Conservation (phyloP, 805 yeast species). For the Tetrapisispora phaffii region DNA sequence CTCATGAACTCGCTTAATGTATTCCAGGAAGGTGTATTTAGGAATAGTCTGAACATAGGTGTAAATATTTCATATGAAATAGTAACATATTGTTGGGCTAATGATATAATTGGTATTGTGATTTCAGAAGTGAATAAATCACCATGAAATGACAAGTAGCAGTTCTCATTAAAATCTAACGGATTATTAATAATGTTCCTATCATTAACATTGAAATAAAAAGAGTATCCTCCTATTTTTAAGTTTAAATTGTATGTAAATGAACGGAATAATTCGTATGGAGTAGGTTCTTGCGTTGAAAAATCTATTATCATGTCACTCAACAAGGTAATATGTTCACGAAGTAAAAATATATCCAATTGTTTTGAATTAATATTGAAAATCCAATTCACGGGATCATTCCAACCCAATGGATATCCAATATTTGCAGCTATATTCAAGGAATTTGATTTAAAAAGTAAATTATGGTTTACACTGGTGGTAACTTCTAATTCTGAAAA, state of each 20-base stretch:
- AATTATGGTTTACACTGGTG: slow-evolving; percentile 83
- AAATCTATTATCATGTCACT: slow-evolving; percentile 72
- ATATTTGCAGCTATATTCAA: slow-evolving; percentile 48
- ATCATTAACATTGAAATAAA: slow-evolving; percentile 76
- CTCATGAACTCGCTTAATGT: slow-evolving; percentile 65
- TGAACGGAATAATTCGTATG: slow-evolving; percentile 73
- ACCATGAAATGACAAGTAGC: slow-evolving; percentile 67
- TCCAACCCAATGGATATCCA: slow-evolving; percentile 75
- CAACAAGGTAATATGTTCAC: slow-evolving; percentile 72
- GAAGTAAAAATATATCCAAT: slow-evolving; percentile 51
- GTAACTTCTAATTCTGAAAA: slow-evolving; percentile 53
- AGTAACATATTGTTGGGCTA: slow-evolving; percentile 42
- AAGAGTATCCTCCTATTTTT: slow-evolving; percentile 45
- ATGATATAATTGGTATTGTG: slow-evolving; percentile 49
- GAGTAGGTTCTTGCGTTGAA: slow-evolving; percentile 56
- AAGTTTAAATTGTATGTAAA: slow-evolving; percentile 52
- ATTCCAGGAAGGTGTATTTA: slow-evolving; percentile 89
- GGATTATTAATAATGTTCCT: slow-evolving; percentile 85
- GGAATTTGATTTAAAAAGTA: slow-evolving; percentile 51
- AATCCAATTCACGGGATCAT: slow-evolving; percentile 63
- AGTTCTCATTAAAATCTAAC: slow-evolving; percentile 69
- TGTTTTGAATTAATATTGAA: slow-evolving; percentile 44
- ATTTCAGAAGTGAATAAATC: slow-evolving; percentile 39
- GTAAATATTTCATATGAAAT: slow-evolving; percentile 45
- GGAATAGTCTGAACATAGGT: slow-evolving; percentile 46